phyloP scores from a whole-genome alignment of 805 yeast species.

The Candida broadrunensis region DNA sequence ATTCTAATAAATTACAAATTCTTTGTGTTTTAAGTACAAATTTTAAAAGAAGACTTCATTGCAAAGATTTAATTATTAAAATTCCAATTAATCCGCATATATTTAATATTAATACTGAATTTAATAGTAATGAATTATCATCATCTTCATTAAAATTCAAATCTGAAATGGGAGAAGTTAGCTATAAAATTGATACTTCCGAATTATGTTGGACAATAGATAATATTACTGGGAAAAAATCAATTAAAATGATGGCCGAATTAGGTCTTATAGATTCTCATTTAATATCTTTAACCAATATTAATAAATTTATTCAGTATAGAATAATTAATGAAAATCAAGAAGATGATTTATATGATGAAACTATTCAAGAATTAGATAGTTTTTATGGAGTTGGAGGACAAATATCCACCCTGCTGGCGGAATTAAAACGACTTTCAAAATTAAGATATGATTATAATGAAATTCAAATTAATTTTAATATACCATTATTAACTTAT shows the following conservation, averaged over 20 bases:
- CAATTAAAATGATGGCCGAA: conserved; percentile 56
- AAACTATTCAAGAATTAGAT: conserved; percentile 26
- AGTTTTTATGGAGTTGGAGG: conserved; percentile 37
- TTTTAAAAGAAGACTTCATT: conserved; percentile 33
- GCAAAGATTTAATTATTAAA: conserved; percentile 24
- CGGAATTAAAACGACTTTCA: conserved; percentile 10
- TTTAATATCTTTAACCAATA: conserved; percentile 2
- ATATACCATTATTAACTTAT: conserved; percentile 50
- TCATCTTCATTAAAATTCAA: conserved; percentile 58
- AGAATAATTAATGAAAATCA: conserved; percentile 4
- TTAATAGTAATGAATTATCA: not conserved
- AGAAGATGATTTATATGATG: conserved; percentile 20
- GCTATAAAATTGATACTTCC: conserved; percentile 67
- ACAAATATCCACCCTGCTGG: conserved; percentile 24
- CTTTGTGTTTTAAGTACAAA: conserved; percentile 32
- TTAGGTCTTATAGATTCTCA: conserved; percentile 21
- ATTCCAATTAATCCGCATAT: conserved; percentile 37
- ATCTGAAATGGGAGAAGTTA: conserved; percentile 67
- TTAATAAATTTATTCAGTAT: conserved; percentile 3
- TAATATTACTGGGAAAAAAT: conserved; percentile 58
- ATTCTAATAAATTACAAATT: conserved; percentile 26
- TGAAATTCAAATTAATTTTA: conserved; percentile 26
- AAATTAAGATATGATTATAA: conserved; percentile 13
- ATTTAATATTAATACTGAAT: conserved; percentile 14
- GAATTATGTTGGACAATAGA: conserved; percentile 72